Conservation (phyloP, 306 rosid species). For the Cyclanthera cordifolia region DNA sequence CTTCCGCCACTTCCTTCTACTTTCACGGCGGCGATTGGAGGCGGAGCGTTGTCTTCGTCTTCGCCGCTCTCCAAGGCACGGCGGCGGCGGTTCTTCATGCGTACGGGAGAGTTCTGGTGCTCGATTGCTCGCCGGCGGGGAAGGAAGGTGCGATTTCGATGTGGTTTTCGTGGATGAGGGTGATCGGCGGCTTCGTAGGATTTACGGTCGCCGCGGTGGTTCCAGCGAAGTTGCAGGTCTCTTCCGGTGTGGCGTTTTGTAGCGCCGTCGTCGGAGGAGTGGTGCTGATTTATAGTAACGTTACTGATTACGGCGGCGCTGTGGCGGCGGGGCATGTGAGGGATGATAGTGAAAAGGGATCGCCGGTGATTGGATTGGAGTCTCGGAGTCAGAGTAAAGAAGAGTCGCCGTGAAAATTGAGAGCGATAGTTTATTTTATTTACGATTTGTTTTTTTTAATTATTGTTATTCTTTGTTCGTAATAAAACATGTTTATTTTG, state of each 20-base stretch:
- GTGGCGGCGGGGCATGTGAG: conserved; percentile 55
- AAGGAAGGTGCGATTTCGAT: conserved; percentile 66
- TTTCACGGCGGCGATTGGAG: conserved; percentile 33
- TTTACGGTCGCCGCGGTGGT: conserved; percentile 40
- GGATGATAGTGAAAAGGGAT: conserved; percentile 24
- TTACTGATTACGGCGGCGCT: conserved; percentile 61
- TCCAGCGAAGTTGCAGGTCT: conserved; percentile 24
- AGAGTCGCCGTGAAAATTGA: conserved; percentile 3
- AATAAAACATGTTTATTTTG: not conserved
- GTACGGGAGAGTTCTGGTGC: conserved; percentile 41
- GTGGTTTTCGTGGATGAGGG: conserved; percentile 56
- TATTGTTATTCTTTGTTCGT: conserved; percentile 1
- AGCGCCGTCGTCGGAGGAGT: conserved; percentile 36
- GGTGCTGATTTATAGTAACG: conserved; percentile 46
- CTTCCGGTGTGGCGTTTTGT: conserved; percentile 47
- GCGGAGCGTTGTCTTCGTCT: conserved; percentile 24
- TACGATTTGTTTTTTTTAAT: not conserved
- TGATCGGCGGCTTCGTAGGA: conserved; percentile 42
- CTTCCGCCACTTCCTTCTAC: conserved; percentile 50
- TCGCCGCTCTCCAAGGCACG: conserved; percentile 47
- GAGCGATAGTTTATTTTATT: not conserved
- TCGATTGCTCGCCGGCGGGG: conserved; percentile 63
- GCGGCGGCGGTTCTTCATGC: conserved; percentile 53
- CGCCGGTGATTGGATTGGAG: conserved; percentile 6
- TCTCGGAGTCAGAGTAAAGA: conserved; percentile 10